Conservation (phyloP, 2,329 filamentous ascomycete genomes). For the Trichoderma koningiopsis region DNA sequence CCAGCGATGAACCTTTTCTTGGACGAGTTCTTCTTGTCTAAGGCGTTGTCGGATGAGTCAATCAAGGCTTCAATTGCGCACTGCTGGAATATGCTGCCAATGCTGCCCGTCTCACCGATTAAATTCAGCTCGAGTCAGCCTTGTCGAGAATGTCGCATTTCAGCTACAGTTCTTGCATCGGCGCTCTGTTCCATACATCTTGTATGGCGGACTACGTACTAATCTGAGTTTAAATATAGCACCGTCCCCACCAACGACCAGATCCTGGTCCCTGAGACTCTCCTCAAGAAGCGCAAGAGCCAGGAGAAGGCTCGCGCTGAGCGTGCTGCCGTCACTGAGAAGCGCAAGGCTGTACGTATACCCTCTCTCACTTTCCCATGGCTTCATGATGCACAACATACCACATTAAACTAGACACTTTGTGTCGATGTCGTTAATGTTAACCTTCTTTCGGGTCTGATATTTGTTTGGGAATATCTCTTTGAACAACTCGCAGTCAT, state of each 20-base stretch:
- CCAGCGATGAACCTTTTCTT: slow-evolving; percentile 43
- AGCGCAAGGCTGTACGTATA: slow-evolving; percentile 87
- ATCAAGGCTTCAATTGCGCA: slow-evolving; percentile 6
- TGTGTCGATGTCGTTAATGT: slow-evolving; percentile 96
- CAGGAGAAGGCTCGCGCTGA: slow-evolving; percentile 99
- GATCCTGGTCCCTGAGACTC: slow-evolving; percentile 97
- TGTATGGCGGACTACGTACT: slow-evolving; percentile 74
- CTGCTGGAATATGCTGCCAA: slow-evolving; percentile 23
- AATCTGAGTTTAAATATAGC: slow-evolving; percentile 69
- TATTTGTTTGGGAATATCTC: slow-evolving; percentile 38
- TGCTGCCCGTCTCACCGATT: slow-evolving; percentile 65
- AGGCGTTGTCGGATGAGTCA: slow-evolving; percentile 79
- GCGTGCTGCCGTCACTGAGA: slow-evolving; percentile 74
- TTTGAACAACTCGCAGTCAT: slow-evolving; percentile 28
- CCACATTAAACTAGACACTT: slow-evolving; percentile 82
- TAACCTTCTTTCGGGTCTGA: slow-evolving; percentile 99
- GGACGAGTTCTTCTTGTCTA: slow-evolving; percentile 46
- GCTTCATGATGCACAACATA: slow-evolving; percentile 86
- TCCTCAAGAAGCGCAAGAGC: slow-evolving; percentile 99
- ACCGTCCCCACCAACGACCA: slow-evolving; percentile 92
- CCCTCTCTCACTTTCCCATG: slow-evolving; percentile 31
- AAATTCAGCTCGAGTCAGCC: slow-evolving; percentile 85
- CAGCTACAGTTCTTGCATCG: slow-evolving; percentile 91
- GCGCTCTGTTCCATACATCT: slow-evolving; percentile 66
- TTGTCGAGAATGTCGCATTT: slow-evolving; percentile 88